Evolutionary conservation across 1,284 basidiomycete species (phyloP).

Genomic region (Hymenochaete sp.): DNA sequence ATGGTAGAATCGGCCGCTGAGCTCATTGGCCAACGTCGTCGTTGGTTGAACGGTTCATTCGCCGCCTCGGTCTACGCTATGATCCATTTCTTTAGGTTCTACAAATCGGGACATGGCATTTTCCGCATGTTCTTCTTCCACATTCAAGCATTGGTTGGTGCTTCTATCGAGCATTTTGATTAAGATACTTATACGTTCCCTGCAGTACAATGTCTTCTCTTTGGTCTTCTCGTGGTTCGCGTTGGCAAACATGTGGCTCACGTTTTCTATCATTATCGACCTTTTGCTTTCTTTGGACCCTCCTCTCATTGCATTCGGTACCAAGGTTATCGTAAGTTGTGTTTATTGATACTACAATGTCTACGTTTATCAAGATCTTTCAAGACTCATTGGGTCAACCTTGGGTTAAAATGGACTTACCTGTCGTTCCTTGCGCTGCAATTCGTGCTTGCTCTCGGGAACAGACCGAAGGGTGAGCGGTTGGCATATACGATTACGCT

Average conservation of each 20-base stretch:
- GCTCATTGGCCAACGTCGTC: slow-evolving; percentile 89
- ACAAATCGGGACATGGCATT: slow-evolving; percentile 75
- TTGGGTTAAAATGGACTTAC: slow-evolving; percentile 81
- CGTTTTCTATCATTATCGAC: slow-evolving; percentile 93
- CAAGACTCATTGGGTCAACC: slow-evolving; percentile 84
- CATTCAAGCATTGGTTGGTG: slow-evolving; percentile 78
- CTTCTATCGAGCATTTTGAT: slow-evolving; percentile 3
- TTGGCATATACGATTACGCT: slow-evolving; percentile 76
- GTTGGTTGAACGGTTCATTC: slow-evolving; percentile 96
- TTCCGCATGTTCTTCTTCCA: slow-evolving; percentile 95
- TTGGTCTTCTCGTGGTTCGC: slow-evolving; percentile 89
- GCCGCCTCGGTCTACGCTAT: slow-evolving; percentile 92
- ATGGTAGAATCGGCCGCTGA: slow-evolving; percentile 70
- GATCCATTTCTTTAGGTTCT: slow-evolving; percentile 91
- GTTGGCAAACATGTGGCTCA: slow-evolving; percentile 89
- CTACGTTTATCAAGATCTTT: slow-evolving; percentile 15
- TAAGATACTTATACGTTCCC: slow-evolving; percentile 7
- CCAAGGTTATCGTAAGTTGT: slow-evolving; percentile 27
- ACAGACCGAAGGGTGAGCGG: slow-evolving; percentile 92
- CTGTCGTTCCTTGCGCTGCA: slow-evolving; percentile 75
- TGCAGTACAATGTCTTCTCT: slow-evolving; percentile 68
- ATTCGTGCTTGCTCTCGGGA: slow-evolving; percentile 93
- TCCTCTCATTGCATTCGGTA: slow-evolving; percentile 33
- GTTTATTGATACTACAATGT: neutral
- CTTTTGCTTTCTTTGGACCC: slow-evolving; percentile 55